Conservation (phyloP, 352 stramenopile species). For the Pythium rhizo-oryzae region DNA sequence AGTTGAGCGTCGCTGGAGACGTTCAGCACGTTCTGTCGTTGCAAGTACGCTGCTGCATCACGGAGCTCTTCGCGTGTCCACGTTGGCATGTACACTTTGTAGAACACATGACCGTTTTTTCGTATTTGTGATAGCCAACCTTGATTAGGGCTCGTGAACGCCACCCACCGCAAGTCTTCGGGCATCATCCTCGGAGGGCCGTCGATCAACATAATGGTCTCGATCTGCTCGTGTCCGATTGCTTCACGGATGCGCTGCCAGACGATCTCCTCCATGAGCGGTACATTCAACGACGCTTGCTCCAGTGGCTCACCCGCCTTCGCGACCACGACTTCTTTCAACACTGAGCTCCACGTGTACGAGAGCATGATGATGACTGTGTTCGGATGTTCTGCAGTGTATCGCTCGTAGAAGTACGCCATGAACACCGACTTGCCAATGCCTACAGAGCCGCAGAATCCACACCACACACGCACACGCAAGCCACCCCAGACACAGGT, state of each 20-base stretch:
- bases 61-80: slow-evolving; percentile 1
- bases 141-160: background rate
- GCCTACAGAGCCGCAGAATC: background rate
- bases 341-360: background rate
- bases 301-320: too few relatives aligned
- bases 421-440: slow-evolving; percentile 23
- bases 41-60: background rate
- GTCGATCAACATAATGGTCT: background rate
- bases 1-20: background rate
- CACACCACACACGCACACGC: background rate
- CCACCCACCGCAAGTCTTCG: background rate
- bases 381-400: slow-evolving; percentile 6
- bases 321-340: slow-evolving; percentile 4
- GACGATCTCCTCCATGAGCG: background rate
- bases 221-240: background rate
- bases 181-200: background rate
- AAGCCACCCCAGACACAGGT: background rate
- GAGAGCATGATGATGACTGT: background rate
- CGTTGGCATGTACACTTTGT: background rate
- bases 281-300: too few relatives aligned
- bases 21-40: background rate
- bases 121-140: background rate
- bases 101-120: background rate
- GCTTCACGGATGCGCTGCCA: background rate
- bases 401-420: slow-evolving; percentile 15